Evolutionary conservation across 306 rosid species (phyloP).

Genomic region (Gynostemma pentaphyllum): DNA sequence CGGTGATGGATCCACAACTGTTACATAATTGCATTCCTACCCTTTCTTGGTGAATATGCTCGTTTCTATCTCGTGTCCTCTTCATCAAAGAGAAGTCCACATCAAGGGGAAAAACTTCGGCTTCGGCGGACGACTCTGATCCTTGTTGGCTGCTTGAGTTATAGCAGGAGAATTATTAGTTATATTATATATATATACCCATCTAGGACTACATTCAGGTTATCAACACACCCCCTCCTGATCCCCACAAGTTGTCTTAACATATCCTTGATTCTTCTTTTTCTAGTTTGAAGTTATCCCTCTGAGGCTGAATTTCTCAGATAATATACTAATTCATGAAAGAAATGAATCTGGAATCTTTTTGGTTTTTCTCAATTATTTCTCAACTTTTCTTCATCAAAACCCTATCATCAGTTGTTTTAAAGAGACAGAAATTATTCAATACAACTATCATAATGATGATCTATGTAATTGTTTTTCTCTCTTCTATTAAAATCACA

Average conservation of each 20-base stretch:
- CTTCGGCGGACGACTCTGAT: neutral
- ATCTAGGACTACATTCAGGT: no score
- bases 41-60: neutral
- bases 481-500: no score
- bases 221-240: no score
- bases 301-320: neutral
- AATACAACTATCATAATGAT: no score
- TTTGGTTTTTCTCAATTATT: neutral
- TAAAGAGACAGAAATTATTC: neutral
- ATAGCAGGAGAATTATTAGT: neutral
- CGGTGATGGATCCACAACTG: neutral
- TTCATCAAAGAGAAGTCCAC: neutral
- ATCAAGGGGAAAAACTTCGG: neutral
- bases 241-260: no score
- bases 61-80: neutral
- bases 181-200: neutral
- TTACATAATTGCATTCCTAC: no score
- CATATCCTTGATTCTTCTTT: no score
- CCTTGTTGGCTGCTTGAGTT: neutral
- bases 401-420: neutral
- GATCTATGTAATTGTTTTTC: no score
- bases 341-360: neutral
- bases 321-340: no score
- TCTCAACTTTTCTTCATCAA: neutral
- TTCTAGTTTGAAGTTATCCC: neutral